Percentiles rank a stretch among this genome's conserved stretches.
Conservation (phyloP, 495 filamentous ascomycete genomes). For the Tuber indicum region DNA sequence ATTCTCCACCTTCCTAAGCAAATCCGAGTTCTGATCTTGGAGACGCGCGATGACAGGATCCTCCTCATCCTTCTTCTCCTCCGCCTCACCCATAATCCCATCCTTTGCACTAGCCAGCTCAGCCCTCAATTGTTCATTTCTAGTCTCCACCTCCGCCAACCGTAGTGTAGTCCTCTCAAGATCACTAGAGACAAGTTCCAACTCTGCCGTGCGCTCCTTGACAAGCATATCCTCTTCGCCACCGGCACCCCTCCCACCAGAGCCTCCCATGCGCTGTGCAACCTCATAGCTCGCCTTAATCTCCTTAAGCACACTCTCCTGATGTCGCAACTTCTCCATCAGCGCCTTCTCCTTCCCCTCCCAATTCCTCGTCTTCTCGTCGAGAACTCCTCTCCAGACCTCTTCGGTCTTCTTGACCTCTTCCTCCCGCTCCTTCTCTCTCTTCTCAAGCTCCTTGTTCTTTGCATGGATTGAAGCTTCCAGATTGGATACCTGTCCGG, state of each 20-base stretch:
- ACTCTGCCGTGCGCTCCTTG: constrained; percentile 73
- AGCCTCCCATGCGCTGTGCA: constrained; percentile 69
- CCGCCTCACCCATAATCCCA: constrained; percentile 42
- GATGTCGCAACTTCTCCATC: constrained; percentile 88
- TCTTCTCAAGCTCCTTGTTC: constrained; percentile 46
- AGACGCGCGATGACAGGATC: constrained; percentile 80
- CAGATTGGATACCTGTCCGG: constrained; percentile 59
- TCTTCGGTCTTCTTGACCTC: constrained; percentile 76
- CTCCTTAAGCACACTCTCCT: constrained; percentile 86
- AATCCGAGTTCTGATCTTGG: constrained; percentile 82
- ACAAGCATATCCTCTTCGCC: constrained; percentile 43
- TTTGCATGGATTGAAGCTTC: constrained; percentile 56
- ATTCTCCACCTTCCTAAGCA: constrained; percentile 79
- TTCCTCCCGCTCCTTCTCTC: constrained; percentile 62
- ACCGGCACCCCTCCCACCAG: constrained; percentile 35
- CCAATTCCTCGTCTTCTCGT: constrained; percentile 96
- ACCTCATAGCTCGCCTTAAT: constrained; percentile 97
- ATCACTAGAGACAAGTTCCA: constrained; percentile 87
- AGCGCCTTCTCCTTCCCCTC: constrained; percentile 84
- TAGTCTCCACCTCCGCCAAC: constrained; percentile 82
- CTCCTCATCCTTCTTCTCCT: constrained; percentile 54
- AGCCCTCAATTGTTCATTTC: constrained; percentile 86
- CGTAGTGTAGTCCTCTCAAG: constrained; percentile 81
- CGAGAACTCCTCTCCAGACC: constrained; percentile 85
- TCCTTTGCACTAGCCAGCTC: constrained; percentile 72